phyloP scores from a whole-genome alignment of 345 rosid species.

The Gossypium bickii region DNA sequence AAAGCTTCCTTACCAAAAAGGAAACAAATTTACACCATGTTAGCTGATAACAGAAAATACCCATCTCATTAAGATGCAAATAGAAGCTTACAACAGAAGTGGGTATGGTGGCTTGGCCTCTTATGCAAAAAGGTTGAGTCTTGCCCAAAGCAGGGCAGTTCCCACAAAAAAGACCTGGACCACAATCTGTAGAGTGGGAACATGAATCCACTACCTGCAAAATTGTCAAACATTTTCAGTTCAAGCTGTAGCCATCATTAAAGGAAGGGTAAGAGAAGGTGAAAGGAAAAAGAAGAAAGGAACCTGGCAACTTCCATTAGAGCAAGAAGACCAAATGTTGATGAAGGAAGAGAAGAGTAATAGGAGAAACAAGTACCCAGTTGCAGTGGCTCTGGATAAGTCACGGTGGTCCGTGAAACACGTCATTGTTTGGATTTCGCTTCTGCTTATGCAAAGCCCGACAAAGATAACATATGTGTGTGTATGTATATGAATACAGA shows the following conservation, averaged over 20 bases:
- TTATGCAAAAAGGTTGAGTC: slow-evolving; percentile 70
- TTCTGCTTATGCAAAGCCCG: slow-evolving; percentile 39
- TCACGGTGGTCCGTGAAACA: slow-evolving; percentile 36
- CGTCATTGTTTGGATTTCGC: slow-evolving; percentile 33
- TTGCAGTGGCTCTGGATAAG: slow-evolving; percentile 47
- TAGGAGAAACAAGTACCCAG: slow-evolving; percentile 28
- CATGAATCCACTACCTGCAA: slow-evolving; percentile 68
- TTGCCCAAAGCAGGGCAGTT: slow-evolving; percentile 73
- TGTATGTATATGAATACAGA: background rate
- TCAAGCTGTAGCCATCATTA: slow-evolving; percentile 26
- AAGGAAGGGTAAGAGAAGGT: background rate
- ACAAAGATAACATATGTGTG: background rate
- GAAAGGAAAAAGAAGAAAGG: background rate
- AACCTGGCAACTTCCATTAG: slow-evolving; percentile 76
- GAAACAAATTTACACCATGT: background rate
- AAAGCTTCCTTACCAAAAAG: background rate
- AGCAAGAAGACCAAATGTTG: slow-evolving; percentile 42
- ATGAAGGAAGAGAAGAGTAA: slow-evolving; percentile 33
- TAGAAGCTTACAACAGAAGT: slow-evolving; percentile 58
- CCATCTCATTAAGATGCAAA: background rate
- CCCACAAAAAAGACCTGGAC: slow-evolving; percentile 75
- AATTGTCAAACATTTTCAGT: slow-evolving; percentile 21
- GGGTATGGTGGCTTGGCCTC: slow-evolving; percentile 80
- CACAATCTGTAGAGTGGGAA: slow-evolving; percentile 60
- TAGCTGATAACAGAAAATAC: background rate